Evolutionary conservation across 139 green algal genomes (phyloP).

Genomic region (Prasinococcaceae sp.): DNA sequence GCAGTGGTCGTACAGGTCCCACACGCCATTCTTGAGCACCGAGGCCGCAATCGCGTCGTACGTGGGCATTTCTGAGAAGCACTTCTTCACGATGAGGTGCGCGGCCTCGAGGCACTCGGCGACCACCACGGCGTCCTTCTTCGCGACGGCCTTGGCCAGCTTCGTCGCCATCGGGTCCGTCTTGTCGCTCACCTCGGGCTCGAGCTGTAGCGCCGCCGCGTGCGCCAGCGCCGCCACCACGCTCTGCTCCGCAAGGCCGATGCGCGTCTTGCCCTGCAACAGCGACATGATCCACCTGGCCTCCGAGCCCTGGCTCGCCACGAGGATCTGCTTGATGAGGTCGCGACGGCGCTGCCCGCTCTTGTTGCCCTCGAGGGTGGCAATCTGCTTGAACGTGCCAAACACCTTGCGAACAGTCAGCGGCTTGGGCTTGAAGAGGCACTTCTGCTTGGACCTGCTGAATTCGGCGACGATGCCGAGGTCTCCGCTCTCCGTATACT

Average conservation of each 20-base stretch:
- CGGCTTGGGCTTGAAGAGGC: constrained; percentile 32
- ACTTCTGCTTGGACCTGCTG: constrained; percentile 27
- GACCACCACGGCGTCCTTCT: constrained; percentile 20
- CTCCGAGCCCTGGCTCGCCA: constrained; percentile 58
- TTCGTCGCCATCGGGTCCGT: background rate
- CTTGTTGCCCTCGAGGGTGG: constrained; percentile 11
- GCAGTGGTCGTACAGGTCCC: constrained; percentile 46
- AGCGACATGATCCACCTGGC: constrained; percentile 55
- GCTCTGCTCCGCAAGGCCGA: constrained; percentile 87
- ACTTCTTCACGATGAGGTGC: constrained; percentile 50
- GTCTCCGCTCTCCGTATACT: constrained; percentile 61
- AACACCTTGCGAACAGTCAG: constrained; percentile 32
- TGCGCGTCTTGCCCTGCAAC: constrained; percentile 86
- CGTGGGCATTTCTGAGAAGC: constrained; percentile 74
- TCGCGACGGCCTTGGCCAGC: background rate
- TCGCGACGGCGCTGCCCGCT: background rate
- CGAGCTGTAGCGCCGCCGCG: constrained; percentile 46
- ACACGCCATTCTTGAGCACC: constrained; percentile 46
- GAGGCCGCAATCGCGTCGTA: constrained; percentile 76
- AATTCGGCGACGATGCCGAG: constrained; percentile 68
- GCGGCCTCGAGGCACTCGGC: constrained; percentile 53
- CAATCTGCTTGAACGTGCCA: constrained; percentile 28
- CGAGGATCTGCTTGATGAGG: constrained; percentile 74
- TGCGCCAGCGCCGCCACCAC: constrained; percentile 81
- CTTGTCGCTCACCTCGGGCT: background rate